Conservation (phyloP, 768 basidiomycete species). For the Fomitopsis serialis region DNA sequence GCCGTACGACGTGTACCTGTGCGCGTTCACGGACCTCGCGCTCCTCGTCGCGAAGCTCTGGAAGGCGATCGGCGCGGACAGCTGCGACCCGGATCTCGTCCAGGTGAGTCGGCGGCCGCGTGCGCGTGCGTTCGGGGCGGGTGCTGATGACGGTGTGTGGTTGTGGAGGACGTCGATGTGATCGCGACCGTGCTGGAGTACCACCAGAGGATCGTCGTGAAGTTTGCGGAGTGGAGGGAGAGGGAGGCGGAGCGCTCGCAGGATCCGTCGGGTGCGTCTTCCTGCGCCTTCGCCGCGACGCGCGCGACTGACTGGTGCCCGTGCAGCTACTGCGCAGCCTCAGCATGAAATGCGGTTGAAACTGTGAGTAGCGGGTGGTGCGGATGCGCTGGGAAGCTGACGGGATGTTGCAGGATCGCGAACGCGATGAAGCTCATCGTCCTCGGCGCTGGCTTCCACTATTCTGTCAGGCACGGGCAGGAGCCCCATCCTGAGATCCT, state of each 20-base stretch:
- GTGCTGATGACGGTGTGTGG: neutral
- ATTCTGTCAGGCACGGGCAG: neutral
- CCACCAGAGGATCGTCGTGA: constrained; percentile 28
- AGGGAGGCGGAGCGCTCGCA: neutral
- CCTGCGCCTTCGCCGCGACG: neutral
- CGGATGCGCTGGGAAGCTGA: neutral
- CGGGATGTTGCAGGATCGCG: neutral
- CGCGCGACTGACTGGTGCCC: neutral
- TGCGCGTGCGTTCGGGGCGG: too few relatives aligned
- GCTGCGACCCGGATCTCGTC: too few relatives aligned
- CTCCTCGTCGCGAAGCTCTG: constrained; percentile 45
- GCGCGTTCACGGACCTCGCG: constrained; percentile 48
- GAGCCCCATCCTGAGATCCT: neutral
- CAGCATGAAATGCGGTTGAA: neutral
- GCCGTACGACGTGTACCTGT: constrained; percentile 31
- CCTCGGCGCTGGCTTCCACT: neutral
- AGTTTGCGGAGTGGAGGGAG: neutral
- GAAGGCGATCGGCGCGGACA: constrained; percentile 10
- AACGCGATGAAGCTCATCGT: neutral
- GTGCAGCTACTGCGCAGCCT: neutral
- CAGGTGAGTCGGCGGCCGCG: neutral
- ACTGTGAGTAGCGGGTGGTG: neutral
- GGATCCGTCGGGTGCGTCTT: neutral
- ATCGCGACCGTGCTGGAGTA: constrained; percentile 31
- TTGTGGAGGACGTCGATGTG: constrained; percentile 30